phyloP scores from a whole-genome alignment of 2,329 filamentous ascomycete species.

The Monilinia laxa region DNA sequence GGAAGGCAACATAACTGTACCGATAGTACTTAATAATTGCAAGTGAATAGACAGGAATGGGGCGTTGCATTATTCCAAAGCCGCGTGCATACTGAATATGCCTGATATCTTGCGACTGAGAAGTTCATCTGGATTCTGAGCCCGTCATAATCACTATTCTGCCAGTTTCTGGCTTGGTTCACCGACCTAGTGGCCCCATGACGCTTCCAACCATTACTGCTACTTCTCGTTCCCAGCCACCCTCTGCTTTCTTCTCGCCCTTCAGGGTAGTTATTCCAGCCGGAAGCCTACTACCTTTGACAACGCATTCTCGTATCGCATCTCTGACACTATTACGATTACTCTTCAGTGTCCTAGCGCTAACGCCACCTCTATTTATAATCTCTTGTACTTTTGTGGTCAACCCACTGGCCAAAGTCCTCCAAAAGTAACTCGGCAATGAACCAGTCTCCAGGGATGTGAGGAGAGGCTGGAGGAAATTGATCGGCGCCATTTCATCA shows the following conservation, averaged over 20 bases:
- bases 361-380: slow-evolving; percentile 75
- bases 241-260: slow-evolving; percentile 48
- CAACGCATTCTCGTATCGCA: slow-evolving; percentile 78
- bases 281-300: slow-evolving; percentile 71
- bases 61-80: not conserved
- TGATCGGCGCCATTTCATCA: slow-evolving; percentile 37
- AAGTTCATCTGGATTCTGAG: not conserved
- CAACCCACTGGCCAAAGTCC: slow-evolving; percentile 77
- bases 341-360: slow-evolving; percentile 73
- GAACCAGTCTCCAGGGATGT: slow-evolving; percentile 82
- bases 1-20: not conserved
- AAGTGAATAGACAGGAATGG: not conserved
- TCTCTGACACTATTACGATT: slow-evolving; percentile 75
- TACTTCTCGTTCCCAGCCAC: slow-evolving; percentile 82
- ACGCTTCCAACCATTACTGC: slow-evolving; percentile 93
- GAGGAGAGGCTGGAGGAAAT: slow-evolving; percentile 71
- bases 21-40: not conserved
- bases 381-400: slow-evolving; percentile 81
- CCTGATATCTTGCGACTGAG: not conserved
- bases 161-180: slow-evolving; percentile 16
- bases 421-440: slow-evolving; percentile 89
- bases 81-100: not conserved
- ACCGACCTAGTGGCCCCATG: slow-evolving; percentile 45
- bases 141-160: not conserved
- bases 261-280: slow-evolving; percentile 57